These are phyloP conservation scores for Leccinum pallidistipes DNA, from an alignment of 1,284 basidiomycete species.

Conservation along the genomic window DNA sequence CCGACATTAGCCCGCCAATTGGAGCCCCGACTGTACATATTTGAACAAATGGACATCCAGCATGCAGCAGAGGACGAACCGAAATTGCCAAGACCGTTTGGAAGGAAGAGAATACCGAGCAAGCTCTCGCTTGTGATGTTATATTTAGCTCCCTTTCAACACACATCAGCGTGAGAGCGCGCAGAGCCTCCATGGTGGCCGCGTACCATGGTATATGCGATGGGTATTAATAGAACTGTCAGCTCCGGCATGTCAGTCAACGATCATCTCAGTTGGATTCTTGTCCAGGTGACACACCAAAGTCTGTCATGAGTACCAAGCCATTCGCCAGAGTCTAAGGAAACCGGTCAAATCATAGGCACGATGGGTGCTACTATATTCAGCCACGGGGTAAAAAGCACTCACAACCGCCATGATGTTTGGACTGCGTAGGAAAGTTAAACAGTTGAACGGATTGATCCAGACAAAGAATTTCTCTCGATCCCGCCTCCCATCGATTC, in stretches of 20 bases:
- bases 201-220: slow-evolving; percentile 36
- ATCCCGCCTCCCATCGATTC: slow-evolving; percentile 41
- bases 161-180: slow-evolving; percentile 1
- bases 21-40: slow-evolving; percentile 48
- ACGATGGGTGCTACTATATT: background rate
- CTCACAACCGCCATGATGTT: slow-evolving; percentile 58
- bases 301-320: slow-evolving; percentile 45
- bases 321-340: slow-evolving; percentile 43
- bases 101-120: slow-evolving; percentile 61
- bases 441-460: slow-evolving; percentile 59
- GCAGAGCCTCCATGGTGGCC: background rate
- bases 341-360: background rate
- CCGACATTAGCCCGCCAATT: slow-evolving; percentile 53
- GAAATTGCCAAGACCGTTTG: slow-evolving; percentile 61
- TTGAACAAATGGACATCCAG: background rate
- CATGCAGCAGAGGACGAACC: slow-evolving; percentile 29
- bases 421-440: slow-evolving; percentile 56
- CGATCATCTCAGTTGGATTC: background rate
- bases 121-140: slow-evolving; percentile 57
- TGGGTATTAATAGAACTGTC: slow-evolving; percentile 39
- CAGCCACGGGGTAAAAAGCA: slow-evolving; percentile 21
- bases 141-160: slow-evolving; percentile 52
- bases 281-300: slow-evolving; percentile 31
- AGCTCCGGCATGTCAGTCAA: background rate
- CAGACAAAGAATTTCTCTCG: slow-evolving; percentile 43